Evolutionary conservation across 106 monocot genomes (phyloP).

Genomic region (Platanthera guangdongensis): DNA sequence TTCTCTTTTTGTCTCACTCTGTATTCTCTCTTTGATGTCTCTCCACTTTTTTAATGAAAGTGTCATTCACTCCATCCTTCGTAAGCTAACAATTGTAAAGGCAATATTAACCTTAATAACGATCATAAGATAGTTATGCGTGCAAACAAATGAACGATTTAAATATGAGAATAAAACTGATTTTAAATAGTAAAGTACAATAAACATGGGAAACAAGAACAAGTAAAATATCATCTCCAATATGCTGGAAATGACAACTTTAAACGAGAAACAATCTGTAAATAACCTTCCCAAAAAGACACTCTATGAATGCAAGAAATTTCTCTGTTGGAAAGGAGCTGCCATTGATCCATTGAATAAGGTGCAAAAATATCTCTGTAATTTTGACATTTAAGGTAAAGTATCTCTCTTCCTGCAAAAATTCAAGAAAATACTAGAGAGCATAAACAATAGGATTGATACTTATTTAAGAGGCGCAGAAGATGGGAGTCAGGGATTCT

Average conservation of each 20-base stretch:
- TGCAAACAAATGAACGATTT: neutral
- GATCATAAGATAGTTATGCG: neutral
- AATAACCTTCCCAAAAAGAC: constrained; percentile 41
- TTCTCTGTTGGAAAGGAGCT: constrained; percentile 21
- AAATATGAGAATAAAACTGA: neutral
- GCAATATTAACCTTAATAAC: too few species aligned
- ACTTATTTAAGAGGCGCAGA: neutral
- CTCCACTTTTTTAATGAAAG: too few species aligned
- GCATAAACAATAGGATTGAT: neutral
- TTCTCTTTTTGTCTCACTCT: too few species aligned
- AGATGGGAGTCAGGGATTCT: neutral
- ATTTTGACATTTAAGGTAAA: constrained; percentile 50
- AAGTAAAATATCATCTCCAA: neutral
- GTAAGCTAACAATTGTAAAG: too few species aligned
- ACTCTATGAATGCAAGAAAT: constrained; percentile 49
- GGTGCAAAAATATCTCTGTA: constrained; percentile 44
- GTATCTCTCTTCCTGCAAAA: constrained; percentile 49
- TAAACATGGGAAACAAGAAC: neutral
- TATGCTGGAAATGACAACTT: neutral
- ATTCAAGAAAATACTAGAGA: neutral
- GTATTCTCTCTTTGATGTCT: too few species aligned
- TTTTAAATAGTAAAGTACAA: neutral
- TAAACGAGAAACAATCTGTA: neutral
- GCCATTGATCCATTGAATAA: constrained; percentile 30
- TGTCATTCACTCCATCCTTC: too few species aligned